phyloP scores from a whole-genome alignment of 1,284 basidiomycete species.

The Omphalotus olearius region DNA sequence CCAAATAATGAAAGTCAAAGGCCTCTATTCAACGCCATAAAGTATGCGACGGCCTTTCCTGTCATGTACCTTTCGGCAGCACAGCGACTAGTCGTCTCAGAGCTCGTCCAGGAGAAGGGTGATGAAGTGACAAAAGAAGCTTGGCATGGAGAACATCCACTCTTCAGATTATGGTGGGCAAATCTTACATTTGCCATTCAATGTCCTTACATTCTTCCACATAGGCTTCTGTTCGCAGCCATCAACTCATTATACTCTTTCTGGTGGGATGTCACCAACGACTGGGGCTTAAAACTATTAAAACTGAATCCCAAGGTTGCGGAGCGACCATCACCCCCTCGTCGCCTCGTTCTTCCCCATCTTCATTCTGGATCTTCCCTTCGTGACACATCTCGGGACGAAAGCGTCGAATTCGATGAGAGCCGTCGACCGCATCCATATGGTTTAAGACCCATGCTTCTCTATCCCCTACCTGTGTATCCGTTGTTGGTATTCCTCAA shows the following conservation, averaged over 20 bases:
- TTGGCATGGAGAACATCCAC: constrained; percentile 74
- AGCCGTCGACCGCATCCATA: constrained; percentile 43
- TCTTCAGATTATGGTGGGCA: constrained; percentile 81
- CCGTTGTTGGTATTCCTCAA: constrained; percentile 83
- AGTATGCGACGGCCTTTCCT: constrained; percentile 97
- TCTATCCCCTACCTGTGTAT: constrained; percentile 84
- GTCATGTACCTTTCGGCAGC: constrained; percentile 93
- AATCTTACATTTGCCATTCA: neutral
- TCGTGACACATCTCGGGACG: constrained; percentile 11
- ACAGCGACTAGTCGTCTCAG: constrained; percentile 64
- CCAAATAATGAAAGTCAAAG: constrained; percentile 63
- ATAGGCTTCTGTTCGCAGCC: constrained; percentile 80
- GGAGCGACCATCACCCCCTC: constrained; percentile 28
- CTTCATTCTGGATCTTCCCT: constrained; percentile 35
- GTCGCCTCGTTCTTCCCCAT: constrained; percentile 41
- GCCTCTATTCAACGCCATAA: constrained; percentile 90
- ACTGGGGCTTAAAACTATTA: constrained; percentile 91
- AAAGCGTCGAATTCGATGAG: constrained; percentile 10
- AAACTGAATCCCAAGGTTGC: constrained; percentile 28
- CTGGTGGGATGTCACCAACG: constrained; percentile 99
- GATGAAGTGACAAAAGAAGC: constrained; percentile 37
- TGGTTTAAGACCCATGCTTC: constrained; percentile 68
- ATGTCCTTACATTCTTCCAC: constrained; percentile 6
- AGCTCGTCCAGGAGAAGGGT: constrained; percentile 49
- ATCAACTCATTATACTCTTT: constrained; percentile 95